phyloP scores from a whole-genome alignment of 208 protist genomes.

The Crithidia expoeki region DNA sequence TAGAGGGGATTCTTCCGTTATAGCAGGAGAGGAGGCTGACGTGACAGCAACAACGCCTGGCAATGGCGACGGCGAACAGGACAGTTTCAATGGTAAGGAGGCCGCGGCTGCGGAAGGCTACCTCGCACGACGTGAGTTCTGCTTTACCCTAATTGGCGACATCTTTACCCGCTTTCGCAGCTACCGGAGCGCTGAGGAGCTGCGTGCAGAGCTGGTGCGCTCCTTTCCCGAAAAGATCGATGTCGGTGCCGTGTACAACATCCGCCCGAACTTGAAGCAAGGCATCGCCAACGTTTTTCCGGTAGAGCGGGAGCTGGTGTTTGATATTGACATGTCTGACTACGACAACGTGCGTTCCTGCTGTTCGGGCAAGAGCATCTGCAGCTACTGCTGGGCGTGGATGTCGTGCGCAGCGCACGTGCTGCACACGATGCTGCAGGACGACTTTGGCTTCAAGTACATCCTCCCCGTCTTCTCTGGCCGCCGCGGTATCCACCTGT shows the following conservation, averaged over 20 bases:
- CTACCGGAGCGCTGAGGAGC: conserved; percentile 70
- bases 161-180: conserved; percentile 90
- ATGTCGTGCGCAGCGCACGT: conserved; percentile 95
- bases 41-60: not conserved
- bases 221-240: conserved; percentile 90
- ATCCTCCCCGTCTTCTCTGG: conserved; percentile 98
- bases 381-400: conserved; percentile 97
- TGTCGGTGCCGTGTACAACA: conserved; percentile 88
- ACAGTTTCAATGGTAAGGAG: conserved; percentile 12
- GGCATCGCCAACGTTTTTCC: conserved; percentile 71
- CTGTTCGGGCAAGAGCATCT: conserved; percentile 95
- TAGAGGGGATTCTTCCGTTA: not conserved
- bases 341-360: conserved; percentile 98
- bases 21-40: not conserved
- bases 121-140: conserved; percentile 86
- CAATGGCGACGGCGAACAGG: not conserved
- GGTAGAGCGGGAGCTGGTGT: conserved; percentile 96
- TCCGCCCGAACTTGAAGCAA: conserved; percentile 86
- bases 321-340: conserved; percentile 99
- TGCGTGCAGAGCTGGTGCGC: conserved; percentile 77
- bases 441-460: conserved; percentile 98
- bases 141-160: conserved; percentile 90
- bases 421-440: conserved; percentile 80
- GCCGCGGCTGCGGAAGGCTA: conserved; percentile 56
- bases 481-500: conserved; percentile 98